Conservation (phyloP, 177 flowering plant genomes). For the Vitis hybrid region DNA sequence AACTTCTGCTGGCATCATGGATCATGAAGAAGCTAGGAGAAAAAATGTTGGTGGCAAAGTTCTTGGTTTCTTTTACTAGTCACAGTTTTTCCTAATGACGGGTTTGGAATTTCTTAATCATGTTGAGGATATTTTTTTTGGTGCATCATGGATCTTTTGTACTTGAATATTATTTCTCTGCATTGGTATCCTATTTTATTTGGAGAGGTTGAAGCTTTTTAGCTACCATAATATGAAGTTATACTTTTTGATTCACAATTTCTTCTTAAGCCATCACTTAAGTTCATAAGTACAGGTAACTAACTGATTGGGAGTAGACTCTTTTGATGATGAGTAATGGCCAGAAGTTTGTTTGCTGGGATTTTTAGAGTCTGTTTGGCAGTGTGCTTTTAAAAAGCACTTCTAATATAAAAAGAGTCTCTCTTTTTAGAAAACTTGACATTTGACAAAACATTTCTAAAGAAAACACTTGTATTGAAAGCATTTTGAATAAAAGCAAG, state of each 20-base stretch:
- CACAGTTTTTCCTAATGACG: not conserved
- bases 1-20: conserved; percentile 68
- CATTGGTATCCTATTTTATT: not conserved
- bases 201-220: not conserved
- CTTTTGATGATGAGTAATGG: no score
- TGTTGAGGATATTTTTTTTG: not conserved
- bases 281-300: no score
- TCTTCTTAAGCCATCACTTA: not conserved
- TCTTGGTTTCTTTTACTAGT: conserved; percentile 57
- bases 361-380: no score
- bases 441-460: no score
- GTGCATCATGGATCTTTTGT: conserved; percentile 1
- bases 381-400: no score
- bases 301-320: no score
- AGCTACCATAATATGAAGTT: not conserved
- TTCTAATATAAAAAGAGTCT: no score
- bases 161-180: not conserved
- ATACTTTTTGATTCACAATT: not conserved
- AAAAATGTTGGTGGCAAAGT: conserved; percentile 66
- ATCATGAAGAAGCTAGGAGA: conserved; percentile 62
- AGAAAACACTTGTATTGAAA: no score
- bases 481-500: no score
- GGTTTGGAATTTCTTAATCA: not conserved
- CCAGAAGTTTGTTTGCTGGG: no score
- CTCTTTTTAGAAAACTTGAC: no score